Base-by-base conservation (phyloP, 176 grass and related monocot species). In the Urochloa ruziziensis region DNA sequence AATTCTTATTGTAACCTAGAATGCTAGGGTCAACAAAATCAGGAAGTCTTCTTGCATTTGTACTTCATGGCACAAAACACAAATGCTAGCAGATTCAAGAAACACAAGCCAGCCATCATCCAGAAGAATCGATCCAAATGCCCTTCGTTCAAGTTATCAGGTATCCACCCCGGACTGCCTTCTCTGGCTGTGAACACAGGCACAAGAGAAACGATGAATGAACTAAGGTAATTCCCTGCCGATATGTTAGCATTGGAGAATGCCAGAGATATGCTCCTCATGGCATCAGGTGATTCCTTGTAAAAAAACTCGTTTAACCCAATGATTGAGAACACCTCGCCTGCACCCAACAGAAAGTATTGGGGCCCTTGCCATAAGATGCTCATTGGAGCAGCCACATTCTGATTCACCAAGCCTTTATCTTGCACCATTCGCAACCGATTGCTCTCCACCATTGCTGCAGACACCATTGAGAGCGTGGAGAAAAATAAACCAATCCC, bases 311-410 rank as follows among this genome's bases (percentile, higher is more conserved):
- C 91, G 34, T 9, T 46, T 70, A 85, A 58, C 54, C 91, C 91
- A 49, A 91, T 86, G 11, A 71, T 1, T 1, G 91, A 86, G 60
- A 94, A 94, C 42, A 94, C 83, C 83, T 94, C 88, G 0, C 78
- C 79, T 1, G 30, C 79, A n/a, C 91, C 91, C 2, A 91, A n/a
- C 62, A 90, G 59, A 7, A 94, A 86, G 73, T 94, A 90, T 43
- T 94, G 91, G 14, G 88, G 91, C 43, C 69, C 86, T 79, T 94
- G 91, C 74, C 83, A 94, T 14, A 94, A 36, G 77, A 94, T 91
- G 91, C 85, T 91, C 67, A 90, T 58, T 14, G 85, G 82, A 76
- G 85, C 72, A 48, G 67, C 29, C 40, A 69, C 81, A 42, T 85
- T 64, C 6, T 24, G 32, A 9, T 74, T 52, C 71, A 85, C 82